These are phyloP conservation scores for Talaromyces sp. DNA, from an alignment of 2,329 filamentous ascomycete species.

Conservation along the genomic window DNA sequence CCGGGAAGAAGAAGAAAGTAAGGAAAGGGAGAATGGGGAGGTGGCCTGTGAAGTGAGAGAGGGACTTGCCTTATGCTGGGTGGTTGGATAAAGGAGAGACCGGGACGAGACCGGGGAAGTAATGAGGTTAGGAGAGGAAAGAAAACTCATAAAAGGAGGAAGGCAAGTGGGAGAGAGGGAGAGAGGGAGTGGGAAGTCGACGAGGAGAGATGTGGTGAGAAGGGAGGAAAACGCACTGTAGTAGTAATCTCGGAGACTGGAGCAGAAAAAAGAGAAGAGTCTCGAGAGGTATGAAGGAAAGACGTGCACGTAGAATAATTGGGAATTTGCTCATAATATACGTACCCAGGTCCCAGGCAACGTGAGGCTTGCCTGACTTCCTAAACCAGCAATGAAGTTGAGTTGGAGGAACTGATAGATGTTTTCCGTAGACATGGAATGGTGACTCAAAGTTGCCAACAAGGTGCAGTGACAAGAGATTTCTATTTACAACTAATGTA, in stretches of 20 bases:
- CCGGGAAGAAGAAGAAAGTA: neutral
- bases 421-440: neutral
- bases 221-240: neutral
- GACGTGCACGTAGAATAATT: neutral
- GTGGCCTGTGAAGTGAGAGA: neutral
- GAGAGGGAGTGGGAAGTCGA: neutral
- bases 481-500: constrained; percentile 4
- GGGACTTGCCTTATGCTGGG: neutral
- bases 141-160: neutral
- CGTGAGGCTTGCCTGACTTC: neutral
- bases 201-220: neutral
- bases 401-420: neutral
- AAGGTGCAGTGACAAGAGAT: neutral
- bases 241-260: neutral
- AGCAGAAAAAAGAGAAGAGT: neutral
- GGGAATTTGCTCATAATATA: neutral
- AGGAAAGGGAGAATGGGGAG: neutral
- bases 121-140: neutral
- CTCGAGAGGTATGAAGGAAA: neutral
- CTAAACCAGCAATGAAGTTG: neutral
- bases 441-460: neutral
- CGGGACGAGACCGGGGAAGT: neutral
- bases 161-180: neutral
- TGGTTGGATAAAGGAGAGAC: neutral
- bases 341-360: neutral